phyloP scores from a whole-genome alignment of 768 basidiomycete genomes.

The Termitomyces sp. region DNA sequence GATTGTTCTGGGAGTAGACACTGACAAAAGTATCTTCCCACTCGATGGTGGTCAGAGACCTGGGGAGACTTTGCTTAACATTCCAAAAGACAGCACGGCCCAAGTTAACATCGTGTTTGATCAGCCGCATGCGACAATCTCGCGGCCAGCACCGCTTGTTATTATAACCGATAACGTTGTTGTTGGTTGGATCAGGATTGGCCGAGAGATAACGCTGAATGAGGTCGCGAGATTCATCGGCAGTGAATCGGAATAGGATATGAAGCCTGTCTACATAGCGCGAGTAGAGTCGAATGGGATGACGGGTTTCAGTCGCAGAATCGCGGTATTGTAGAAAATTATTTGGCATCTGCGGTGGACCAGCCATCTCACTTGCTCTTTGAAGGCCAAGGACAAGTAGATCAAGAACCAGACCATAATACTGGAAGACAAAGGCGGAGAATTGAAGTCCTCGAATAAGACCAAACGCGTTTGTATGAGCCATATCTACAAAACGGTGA shows the following conservation, averaged over 20 bases:
- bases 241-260: constrained; percentile 95
- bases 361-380: constrained; percentile 98
- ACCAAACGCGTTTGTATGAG: constrained; percentile 95
- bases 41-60: constrained; percentile 96
- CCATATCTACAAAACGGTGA: constrained; percentile 59
- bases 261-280: constrained; percentile 95
- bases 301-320: constrained; percentile 89
- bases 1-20: constrained; percentile 96
- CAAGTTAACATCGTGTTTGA: constrained; percentile 99
- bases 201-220: constrained; percentile 97
- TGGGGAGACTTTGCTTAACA: constrained; percentile 92
- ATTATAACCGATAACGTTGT: constrained; percentile 98
- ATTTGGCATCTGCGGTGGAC: constrained; percentile 95
- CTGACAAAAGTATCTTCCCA: constrained; percentile 99
- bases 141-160: constrained; percentile 99
- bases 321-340: constrained; percentile 98
- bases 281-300: constrained; percentile 97
- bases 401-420: constrained; percentile 94
- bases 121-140: constrained; percentile 97
- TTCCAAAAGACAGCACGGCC: constrained; percentile 99
- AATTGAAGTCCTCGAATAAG: constrained; percentile 97
- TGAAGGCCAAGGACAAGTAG: constrained; percentile 95
- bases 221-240: constrained; percentile 94
- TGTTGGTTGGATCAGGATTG: constrained; percentile 97
- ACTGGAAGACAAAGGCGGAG: constrained; percentile 99